Percentiles rank a stretch among this genome's conserved stretches.
phyloP scores from a whole-genome alignment of 1,284 basidiomycete species.

The Sanghuangporus weigelae region DNA sequence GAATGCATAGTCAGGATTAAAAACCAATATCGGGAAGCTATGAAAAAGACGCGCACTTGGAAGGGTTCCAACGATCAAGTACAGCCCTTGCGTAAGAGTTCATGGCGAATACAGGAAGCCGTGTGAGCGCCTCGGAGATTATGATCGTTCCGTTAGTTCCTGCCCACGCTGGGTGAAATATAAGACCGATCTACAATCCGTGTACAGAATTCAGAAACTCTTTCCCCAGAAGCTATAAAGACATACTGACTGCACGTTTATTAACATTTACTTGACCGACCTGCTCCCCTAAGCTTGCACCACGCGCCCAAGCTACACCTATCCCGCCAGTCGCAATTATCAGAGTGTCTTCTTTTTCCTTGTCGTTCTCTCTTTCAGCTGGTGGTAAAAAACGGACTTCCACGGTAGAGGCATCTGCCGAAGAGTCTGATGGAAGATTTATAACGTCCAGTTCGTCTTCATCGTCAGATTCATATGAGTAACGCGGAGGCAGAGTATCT shows the following conservation, averaged over 20 bases:
- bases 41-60: slow-evolving; percentile 30
- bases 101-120: slow-evolving; percentile 49
- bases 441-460: slow-evolving; percentile 50
- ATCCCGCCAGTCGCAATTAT: slow-evolving; percentile 43
- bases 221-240: neutral
- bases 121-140: slow-evolving; percentile 47
- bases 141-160: slow-evolving; percentile 30
- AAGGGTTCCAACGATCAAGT: slow-evolving; percentile 40
- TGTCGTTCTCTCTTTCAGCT: slow-evolving; percentile 21
- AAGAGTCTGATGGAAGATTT: neutral
- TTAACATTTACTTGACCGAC: slow-evolving; percentile 42
- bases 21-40: neutral
- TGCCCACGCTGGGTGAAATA: slow-evolving; percentile 48
- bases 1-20: slow-evolving; percentile 3
- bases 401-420: slow-evolving; percentile 10
- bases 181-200: slow-evolving; percentile 40
- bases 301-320: slow-evolving; percentile 45
- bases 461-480: slow-evolving; percentile 63
- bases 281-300: slow-evolving; percentile 47
- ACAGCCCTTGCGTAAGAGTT: slow-evolving; percentile 41
- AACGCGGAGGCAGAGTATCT: slow-evolving; percentile 51
- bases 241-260: slow-evolving; percentile 37
- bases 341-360: slow-evolving; percentile 26
- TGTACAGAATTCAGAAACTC: neutral
- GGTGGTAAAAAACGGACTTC: slow-evolving; percentile 36